Evolutionary conservation across 2,329 filamentous ascomycete species (phyloP), one percentile per base, ranked within the genome.

Genomic region (Trichocomaceae sp.): DNA sequence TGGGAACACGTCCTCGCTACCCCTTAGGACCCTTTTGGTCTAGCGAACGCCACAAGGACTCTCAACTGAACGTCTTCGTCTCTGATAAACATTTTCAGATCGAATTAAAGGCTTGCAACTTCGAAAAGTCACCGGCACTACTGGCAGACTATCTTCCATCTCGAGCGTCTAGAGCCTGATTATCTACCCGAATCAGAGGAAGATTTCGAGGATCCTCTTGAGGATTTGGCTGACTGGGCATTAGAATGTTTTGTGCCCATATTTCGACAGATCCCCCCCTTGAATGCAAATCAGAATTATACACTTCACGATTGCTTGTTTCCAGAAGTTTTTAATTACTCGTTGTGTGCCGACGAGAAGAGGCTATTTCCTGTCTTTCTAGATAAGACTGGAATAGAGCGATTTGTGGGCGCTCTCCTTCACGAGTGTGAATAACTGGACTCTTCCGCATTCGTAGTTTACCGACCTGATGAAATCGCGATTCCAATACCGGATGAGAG

Each of bases 61-160:
- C 55, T 12, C 50, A 60, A 52, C 41, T 60, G 39, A 59, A 60
- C 49, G 42, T 59, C 29, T 57, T 54, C 47, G 47, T 60, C 49
- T 56, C 57, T 33, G 19, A 57, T 50, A 59, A 60, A 53, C 49
- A 48, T 37, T 57, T 56, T 17, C 50, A 56, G 37, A 59, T 60
- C 33, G 57, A 59, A 44, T 47, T 60, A 13, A 52, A 52, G 41
- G 51, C 42, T 9, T 37, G 23, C 26, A 52, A 56, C 47, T 56
- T 59, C 12, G 47, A 59, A 42, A 55, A 56, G 23, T 57, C 54
- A 41, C 46, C 57, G 26, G 29, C 41, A 46, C 33, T 60, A 29
- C 50, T 59, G 6, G 29, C 37, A 44, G 57, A 60, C 13, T 59
- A 60, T 56, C 55, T 60, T 41, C 50, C 52, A 52, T 33, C 46